A percentile compares a stretch with the other conserved stretches of the same genome.
Conservation (phyloP, 345 rosid species). For the Corymbia maculata region DNA sequence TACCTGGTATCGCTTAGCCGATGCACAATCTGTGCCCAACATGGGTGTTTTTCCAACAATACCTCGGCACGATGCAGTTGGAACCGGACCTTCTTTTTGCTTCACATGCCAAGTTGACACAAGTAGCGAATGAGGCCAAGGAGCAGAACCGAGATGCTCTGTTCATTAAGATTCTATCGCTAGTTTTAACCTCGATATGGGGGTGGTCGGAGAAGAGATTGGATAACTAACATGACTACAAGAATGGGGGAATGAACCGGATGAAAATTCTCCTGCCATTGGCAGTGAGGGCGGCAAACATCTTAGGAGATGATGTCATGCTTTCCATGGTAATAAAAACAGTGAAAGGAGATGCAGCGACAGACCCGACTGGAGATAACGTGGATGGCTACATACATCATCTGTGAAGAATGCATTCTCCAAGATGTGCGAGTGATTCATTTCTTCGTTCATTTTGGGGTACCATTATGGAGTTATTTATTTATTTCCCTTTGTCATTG, state of each 20-base stretch:
- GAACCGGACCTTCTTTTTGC: conserved; percentile 59
- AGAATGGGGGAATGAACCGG: conserved; percentile 36
- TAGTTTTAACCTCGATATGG: conserved; percentile 58
- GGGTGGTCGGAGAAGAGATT: conserved; percentile 78
- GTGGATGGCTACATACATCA: conserved; percentile 52
- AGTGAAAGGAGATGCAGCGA: conserved; percentile 32
- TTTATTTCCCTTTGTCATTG: background rate
- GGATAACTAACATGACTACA: conserved; percentile 57
- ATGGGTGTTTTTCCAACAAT: conserved; percentile 79
- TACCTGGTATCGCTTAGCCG: conserved; percentile 50
- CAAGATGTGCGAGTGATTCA: conserved; percentile 21
- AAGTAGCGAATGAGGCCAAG: conserved; percentile 64
- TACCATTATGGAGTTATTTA: background rate
- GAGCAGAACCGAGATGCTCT: conserved; percentile 48
- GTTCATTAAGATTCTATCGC: conserved; percentile 47
- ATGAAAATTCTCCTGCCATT: conserved; percentile 66
- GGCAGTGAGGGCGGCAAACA: conserved; percentile 51
- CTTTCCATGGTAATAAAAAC: conserved; percentile 12
- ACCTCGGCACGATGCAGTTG: conserved; percentile 38
- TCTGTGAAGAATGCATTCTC: conserved; percentile 63
- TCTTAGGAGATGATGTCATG: conserved; percentile 58
- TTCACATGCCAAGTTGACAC: conserved; percentile 48
- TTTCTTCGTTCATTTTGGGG: background rate
- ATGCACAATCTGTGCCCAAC: conserved; percentile 67
- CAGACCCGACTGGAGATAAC: conserved; percentile 40